A percentile compares a stretch with the other conserved stretches of the same genome.
Evolutionary conservation across 2,329 filamentous ascomycete species (phyloP).

Genomic region (Tolypocladium amazonense): DNA sequence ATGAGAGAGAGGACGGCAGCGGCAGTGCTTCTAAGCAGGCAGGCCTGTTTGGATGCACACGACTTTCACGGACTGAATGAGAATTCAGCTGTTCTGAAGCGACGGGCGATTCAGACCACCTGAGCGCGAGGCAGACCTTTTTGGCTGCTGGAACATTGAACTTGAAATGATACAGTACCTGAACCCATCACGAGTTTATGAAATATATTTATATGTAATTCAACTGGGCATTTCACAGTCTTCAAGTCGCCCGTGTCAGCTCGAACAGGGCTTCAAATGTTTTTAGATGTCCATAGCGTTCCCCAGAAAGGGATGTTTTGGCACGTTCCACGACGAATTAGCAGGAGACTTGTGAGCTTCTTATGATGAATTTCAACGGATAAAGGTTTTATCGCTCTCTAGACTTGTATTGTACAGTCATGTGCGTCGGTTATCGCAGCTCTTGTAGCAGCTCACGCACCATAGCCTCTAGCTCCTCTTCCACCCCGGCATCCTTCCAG

Average conservation of each 20-base stretch:
- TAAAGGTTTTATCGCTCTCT: too few relatives aligned
- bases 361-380: too few relatives aligned
- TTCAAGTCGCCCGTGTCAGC: not conserved
- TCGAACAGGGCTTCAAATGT: too few relatives aligned
- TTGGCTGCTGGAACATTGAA: not conserved
- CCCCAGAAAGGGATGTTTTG: not conserved
- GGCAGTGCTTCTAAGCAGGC: constrained; percentile 18
- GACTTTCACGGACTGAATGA: constrained; percentile 18
- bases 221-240: not conserved
- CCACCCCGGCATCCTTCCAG: not conserved
- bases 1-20: constrained; percentile 16
- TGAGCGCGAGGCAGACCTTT: not conserved
- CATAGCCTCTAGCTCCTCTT: not conserved
- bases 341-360: too few relatives aligned
- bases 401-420: not conserved
- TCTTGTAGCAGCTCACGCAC: not conserved
- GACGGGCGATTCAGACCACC: constrained; percentile 8
- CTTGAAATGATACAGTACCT: not conserved
- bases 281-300: too few relatives aligned
- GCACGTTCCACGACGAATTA: too few relatives aligned
- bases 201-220: not conserved
- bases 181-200: not conserved
- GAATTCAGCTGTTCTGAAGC: constrained; percentile 18
- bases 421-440: not conserved
- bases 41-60: constrained; percentile 22